phyloP scores from a whole-genome alignment of 129 eudicot genomes.

The Saussurea involucrata region DNA sequence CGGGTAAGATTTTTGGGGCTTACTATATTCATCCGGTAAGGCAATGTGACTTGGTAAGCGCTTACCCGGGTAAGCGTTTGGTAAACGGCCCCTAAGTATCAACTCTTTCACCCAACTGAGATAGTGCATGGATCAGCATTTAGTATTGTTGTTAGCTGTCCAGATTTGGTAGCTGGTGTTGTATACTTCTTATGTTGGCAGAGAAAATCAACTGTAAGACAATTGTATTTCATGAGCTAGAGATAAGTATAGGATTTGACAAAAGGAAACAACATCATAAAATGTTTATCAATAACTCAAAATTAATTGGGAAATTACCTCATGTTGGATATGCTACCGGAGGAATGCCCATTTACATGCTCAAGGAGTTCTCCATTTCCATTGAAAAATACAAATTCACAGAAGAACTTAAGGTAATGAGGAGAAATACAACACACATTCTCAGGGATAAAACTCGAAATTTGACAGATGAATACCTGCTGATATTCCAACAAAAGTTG shows the following conservation, averaged over 20 bases:
- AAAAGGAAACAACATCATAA: background rate
- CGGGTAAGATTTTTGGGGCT: no score
- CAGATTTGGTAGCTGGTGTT: no score
- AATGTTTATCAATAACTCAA: background rate
- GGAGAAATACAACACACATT: background rate
- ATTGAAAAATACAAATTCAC: background rate
- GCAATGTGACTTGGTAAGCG: no score
- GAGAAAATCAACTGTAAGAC: no score
- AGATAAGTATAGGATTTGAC: background rate
- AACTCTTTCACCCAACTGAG: no score
- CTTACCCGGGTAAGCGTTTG: no score
- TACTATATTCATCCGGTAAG: no score
- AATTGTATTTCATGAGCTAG: no score
- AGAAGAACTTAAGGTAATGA: background rate
- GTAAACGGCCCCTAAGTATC: no score
- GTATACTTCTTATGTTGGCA: no score
- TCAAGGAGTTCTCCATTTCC: background rate
- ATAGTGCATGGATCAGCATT: no score
- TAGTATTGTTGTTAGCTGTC: no score
- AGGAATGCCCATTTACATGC: background rate
- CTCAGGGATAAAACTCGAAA: background rate
- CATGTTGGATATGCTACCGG: background rate
- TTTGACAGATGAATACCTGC: background rate
- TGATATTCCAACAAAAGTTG: background rate
- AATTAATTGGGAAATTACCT: background rate